Evolutionary conservation across 1,284 basidiomycete species (phyloP).

Genomic region (Thelephora terrestris): DNA sequence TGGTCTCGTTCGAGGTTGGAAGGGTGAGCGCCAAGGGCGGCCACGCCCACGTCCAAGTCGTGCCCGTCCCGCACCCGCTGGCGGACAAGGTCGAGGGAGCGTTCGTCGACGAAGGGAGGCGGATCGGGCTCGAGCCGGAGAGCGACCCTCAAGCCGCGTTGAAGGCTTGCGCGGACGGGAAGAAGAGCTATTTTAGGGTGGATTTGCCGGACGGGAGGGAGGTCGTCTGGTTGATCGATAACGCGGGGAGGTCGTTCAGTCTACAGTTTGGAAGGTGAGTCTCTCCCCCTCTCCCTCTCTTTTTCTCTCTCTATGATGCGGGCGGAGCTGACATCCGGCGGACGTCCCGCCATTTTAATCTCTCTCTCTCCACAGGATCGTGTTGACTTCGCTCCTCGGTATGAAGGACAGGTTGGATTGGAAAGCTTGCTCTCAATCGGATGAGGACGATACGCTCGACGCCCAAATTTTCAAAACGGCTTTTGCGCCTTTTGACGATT

Average conservation of each 20-base stretch:
- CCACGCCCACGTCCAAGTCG: constrained; percentile 84
- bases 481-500: constrained; percentile 59
- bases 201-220: constrained; percentile 81
- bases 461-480: constrained; percentile 73
- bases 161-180: constrained; percentile 38
- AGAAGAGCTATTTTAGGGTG: constrained; percentile 78
- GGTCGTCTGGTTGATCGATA: constrained; percentile 77
- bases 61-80: constrained; percentile 66
- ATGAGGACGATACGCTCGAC: constrained; percentile 77
- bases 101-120: constrained; percentile 60
- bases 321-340: background rate
- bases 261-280: constrained; percentile 87
- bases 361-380: constrained; percentile 42
- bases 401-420: constrained; percentile 78
- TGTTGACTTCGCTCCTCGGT: constrained; percentile 63
- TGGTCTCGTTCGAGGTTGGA: constrained; percentile 85
- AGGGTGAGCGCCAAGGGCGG: constrained; percentile 79
- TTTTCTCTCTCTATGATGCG: background rate
- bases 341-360: background rate
- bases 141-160: constrained; percentile 56
- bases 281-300: background rate
- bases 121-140: constrained; percentile 54
- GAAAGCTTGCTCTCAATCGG: constrained; percentile 75
- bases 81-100: constrained; percentile 54
- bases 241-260: constrained; percentile 62